These are phyloP conservation scores for Gynochthodes officinalis DNA, from an alignment of 257 asterid species.

Conservation along the genomic window DNA sequence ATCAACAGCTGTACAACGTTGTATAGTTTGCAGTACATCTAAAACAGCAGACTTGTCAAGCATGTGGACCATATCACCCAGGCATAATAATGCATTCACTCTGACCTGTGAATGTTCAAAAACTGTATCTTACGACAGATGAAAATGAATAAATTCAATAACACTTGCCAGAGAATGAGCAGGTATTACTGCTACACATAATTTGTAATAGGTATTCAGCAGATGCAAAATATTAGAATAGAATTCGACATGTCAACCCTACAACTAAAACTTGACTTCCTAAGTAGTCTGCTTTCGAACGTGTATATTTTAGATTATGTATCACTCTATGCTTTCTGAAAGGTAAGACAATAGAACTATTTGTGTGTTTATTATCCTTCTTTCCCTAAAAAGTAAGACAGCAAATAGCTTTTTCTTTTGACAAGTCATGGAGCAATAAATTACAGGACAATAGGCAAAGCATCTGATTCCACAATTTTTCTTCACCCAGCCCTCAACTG, in stretches of 20 bases:
- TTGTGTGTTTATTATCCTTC: not conserved
- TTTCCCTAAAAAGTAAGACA: not conserved
- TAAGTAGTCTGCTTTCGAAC: not conserved
- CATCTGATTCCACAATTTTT: conserved; percentile 5
- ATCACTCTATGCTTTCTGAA: not conserved
- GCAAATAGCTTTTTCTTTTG: not conserved
- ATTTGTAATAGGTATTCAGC: too few relatives aligned
- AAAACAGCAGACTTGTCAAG: conserved; percentile 74
- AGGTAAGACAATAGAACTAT: not conserved
- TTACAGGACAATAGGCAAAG: not conserved
- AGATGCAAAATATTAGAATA: not conserved
- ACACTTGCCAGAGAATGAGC: not conserved
- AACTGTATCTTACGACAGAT: not conserved
- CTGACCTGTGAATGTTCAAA: conserved; percentile 70
- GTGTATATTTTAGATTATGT: not conserved
- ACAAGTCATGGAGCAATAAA: not conserved
- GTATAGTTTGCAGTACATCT: conserved; percentile 84
- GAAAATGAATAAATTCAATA: not conserved
- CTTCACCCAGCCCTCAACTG: not conserved
- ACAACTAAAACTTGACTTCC: not conserved
- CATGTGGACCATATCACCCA: conserved; percentile 82
- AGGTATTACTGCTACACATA: not conserved
- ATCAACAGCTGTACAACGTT: conserved; percentile 94
- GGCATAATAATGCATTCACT: conserved; percentile 88
- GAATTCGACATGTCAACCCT: not conserved